Conservation (phyloP, 768 basidiomycete genomes). For the Candolleomyces aberdarensis region DNA sequence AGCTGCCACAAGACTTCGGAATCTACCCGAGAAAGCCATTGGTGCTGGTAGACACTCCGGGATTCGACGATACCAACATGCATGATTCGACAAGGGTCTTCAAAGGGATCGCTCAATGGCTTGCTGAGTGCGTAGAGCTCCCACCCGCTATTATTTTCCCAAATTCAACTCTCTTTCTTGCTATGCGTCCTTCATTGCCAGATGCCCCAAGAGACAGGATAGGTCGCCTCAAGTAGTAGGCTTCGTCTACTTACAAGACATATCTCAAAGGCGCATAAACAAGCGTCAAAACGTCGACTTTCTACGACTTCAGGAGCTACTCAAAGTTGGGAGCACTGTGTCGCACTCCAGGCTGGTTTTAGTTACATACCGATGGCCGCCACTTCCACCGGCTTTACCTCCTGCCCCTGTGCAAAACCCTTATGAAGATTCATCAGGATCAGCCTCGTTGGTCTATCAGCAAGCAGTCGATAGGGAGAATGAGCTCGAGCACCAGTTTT, state of each 20-base stretch:
- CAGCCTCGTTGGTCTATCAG: too few relatives aligned
- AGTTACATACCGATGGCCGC: slow-evolving; percentile 36
- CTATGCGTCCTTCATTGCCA: background rate
- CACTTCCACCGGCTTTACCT: slow-evolving; percentile 24
- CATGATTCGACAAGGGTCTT: background rate
- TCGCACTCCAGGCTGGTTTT: slow-evolving; percentile 18
- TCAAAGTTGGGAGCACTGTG: background rate
- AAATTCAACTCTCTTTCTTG: background rate
- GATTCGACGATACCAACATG: background rate
- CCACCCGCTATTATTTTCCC: too few relatives aligned
- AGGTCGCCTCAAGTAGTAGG: slow-evolving; percentile 14
- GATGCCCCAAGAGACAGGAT: background rate
- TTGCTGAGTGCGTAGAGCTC: background rate
- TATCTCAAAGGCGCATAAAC: slow-evolving; percentile 37
- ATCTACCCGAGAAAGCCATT: background rate
- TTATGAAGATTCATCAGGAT: slow-evolving; percentile 30
- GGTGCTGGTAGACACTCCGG: background rate
- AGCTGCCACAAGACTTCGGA: background rate
- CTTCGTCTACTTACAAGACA: slow-evolving; percentile 43
- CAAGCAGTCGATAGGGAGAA: slow-evolving; percentile 31
- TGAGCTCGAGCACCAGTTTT: slow-evolving; percentile 36
- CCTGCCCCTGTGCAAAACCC: slow-evolving; percentile 47
- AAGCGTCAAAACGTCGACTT: slow-evolving; percentile 41
- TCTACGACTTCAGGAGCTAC: slow-evolving; percentile 40
- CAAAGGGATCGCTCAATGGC: background rate